Conservation (phyloP, 352 stramenopile genomes). For the Phytophthora meadii region DNA sequence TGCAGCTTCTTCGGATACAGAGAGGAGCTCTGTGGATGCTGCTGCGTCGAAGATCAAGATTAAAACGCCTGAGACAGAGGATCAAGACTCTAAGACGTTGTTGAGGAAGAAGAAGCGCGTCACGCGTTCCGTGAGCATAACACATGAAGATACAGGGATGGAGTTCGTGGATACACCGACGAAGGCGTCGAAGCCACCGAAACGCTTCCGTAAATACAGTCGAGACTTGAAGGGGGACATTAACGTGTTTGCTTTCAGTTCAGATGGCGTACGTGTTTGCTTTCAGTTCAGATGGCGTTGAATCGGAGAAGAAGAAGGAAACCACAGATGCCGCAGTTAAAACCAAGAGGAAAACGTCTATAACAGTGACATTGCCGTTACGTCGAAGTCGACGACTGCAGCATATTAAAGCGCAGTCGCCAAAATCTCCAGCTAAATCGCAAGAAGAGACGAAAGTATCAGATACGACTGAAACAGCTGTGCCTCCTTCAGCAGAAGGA, state of each 20-base stretch:
- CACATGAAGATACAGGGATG: constrained; percentile 38
- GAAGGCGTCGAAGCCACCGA: constrained; percentile 44
- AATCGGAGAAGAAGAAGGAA: background rate
- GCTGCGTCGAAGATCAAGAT: background rate
- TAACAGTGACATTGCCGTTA: constrained; percentile 20
- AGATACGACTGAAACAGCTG: background rate
- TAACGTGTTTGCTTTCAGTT: constrained; percentile 11
- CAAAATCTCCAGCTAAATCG: constrained; percentile 9
- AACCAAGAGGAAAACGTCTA: constrained; percentile 10
- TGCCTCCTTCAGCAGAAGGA: constrained; percentile 9
- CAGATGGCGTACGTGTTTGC: too few relatives aligned
- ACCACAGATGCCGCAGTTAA: background rate
- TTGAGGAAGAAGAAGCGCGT: constrained; percentile 52
- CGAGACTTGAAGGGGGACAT: constrained; percentile 19
- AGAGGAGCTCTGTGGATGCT: constrained; percentile 12
- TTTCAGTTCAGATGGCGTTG: constrained; percentile 19
- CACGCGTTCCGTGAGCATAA: constrained; percentile 36
- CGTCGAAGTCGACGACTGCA: constrained; percentile 39
- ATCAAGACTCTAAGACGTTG: background rate
- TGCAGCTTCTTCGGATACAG: background rate
- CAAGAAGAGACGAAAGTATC: background rate
- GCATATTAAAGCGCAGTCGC: constrained; percentile 24
- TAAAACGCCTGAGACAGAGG: background rate
- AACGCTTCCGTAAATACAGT: constrained; percentile 44
- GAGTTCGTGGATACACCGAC: constrained; percentile 54